These are phyloP conservation scores for Onygenales sp. DNA, from an alignment of 2,329 filamentous ascomycete species.

Conservation along the genomic window DNA sequence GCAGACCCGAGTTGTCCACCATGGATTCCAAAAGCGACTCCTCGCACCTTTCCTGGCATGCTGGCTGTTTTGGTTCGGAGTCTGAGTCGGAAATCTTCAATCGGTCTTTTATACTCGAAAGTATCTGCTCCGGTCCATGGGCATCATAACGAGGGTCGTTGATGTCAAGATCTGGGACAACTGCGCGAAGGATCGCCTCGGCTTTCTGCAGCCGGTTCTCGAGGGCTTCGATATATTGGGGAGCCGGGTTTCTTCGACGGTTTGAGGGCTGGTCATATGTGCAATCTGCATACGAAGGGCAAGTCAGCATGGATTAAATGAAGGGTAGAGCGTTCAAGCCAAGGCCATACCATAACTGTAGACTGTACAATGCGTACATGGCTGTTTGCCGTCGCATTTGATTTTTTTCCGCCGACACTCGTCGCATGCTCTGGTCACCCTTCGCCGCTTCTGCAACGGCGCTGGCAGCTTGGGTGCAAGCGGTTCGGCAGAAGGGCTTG, in stretches of 20 bases:
- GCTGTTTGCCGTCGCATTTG: slow-evolving; percentile 78
- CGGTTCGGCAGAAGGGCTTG: slow-evolving; percentile 14
- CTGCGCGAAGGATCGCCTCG: slow-evolving; percentile 66
- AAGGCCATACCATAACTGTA: slow-evolving; percentile 81
- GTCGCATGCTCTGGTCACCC: slow-evolving; percentile 73
- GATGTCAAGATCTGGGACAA: slow-evolving; percentile 75
- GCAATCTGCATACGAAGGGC: slow-evolving; percentile 53
- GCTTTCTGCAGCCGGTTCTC: slow-evolving; percentile 75
- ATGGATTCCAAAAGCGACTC: slow-evolving; percentile 81
- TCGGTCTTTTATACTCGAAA: slow-evolving; percentile 32
- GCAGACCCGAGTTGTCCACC: slow-evolving; percentile 83
- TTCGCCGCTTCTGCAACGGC: slow-evolving; percentile 64
- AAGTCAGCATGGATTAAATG: not conserved
- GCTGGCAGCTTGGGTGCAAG: slow-evolving; percentile 21
- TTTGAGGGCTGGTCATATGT: slow-evolving; percentile 95
- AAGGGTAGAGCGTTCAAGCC: not conserved
- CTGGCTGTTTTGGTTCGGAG: slow-evolving; percentile 14
- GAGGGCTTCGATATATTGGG: slow-evolving; percentile 85
- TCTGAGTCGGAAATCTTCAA: slow-evolving; percentile 15
- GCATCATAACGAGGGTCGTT: slow-evolving; percentile 77
- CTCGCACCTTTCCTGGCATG: slow-evolving; percentile 38
- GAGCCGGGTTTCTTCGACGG: slow-evolving; percentile 77
- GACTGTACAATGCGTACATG: slow-evolving; percentile 91
- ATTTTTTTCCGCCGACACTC: slow-evolving; percentile 80
- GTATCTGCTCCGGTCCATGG: slow-evolving; percentile 53